A percentile compares a stretch with the other conserved stretches of the same genome.
Evolutionary conservation across 179 eudicot species (phyloP).

Genomic region (Corrigiola litoralis): DNA sequence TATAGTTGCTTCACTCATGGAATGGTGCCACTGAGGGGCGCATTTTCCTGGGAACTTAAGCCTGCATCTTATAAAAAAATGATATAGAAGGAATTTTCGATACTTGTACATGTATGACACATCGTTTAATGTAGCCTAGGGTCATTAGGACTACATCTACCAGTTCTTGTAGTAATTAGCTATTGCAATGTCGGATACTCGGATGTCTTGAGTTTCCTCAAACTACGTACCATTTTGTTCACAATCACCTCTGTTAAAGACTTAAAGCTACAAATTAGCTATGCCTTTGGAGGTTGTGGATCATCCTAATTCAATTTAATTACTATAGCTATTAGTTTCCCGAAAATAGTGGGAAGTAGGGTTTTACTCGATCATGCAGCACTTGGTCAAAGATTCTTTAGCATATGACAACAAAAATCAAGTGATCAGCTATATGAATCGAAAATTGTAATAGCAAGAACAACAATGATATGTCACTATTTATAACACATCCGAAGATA

Average conservation of each 20-base stretch:
- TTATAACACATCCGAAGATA: too few relatives aligned
- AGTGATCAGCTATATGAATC: too few relatives aligned
- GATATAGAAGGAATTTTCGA: constrained; percentile 14
- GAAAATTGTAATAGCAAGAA: too few relatives aligned
- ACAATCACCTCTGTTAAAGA: too few relatives aligned
- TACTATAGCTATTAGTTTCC: too few relatives aligned
- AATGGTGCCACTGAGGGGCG: background rate
- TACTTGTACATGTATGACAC: constrained; percentile 4
- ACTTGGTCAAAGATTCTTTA: too few relatives aligned
- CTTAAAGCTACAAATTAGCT: too few relatives aligned
- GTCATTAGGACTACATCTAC: constrained; percentile 3
- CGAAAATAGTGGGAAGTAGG: too few relatives aligned
- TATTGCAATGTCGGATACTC: constrained; percentile 11
- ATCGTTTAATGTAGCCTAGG: background rate
- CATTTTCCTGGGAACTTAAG: background rate
- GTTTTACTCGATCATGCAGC: too few relatives aligned
- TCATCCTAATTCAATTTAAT: background rate
- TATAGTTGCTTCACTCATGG: background rate
- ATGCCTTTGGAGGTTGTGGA: too few relatives aligned
- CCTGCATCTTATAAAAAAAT: background rate
- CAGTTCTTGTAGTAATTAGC: background rate
- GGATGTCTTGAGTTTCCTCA: background rate
- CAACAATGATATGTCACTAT: background rate
- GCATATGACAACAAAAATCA: too few relatives aligned
- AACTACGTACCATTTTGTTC: constrained; percentile 10